These are phyloP conservation scores for Oryza officinalis DNA, from an alignment of 176 grass and related monocot genomes.

Conservation along the genomic window DNA sequence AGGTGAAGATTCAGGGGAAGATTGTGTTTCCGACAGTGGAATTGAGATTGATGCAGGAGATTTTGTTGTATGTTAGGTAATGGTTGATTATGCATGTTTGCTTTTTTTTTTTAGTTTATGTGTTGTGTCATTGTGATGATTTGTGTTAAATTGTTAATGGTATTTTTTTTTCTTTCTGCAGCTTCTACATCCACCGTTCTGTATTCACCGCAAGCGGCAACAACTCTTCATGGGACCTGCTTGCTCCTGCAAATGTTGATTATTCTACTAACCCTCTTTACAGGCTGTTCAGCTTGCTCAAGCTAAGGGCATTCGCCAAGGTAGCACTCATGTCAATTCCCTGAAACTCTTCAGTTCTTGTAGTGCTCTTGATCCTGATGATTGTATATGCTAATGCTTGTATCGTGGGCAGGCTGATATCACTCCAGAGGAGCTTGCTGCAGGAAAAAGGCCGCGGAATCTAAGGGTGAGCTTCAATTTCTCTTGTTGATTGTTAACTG, in stretches of 20 bases:
- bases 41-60: conserved; percentile 76
- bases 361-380: not conserved
- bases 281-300: conserved; percentile 59
- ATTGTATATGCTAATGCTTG: not conserved
- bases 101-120: not conserved
- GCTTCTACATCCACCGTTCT: conserved; percentile 84
- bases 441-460: conserved; percentile 53
- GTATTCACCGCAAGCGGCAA: conserved; percentile 49
- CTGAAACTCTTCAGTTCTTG: not conserved
- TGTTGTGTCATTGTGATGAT: not conserved
- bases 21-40: conserved; percentile 45
- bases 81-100: not conserved
- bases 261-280: conserved; percentile 58
- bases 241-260: conserved; percentile 36
- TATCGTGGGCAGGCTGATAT: conserved; percentile 64
- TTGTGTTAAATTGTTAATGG: not conserved
- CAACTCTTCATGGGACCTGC: conserved; percentile 47
- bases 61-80: conserved; percentile 78
- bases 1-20: conserved; percentile 71
- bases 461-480: conserved; percentile 55
- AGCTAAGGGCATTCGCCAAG: conserved; percentile 58
- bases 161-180: conserved; percentile 32
- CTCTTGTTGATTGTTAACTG: not conserved
- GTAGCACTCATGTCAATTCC: conserved; percentile 27
- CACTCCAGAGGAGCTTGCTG: conserved; percentile 65